These are phyloP conservation scores for Pichia thaimueangensis DNA, from an alignment of 805 yeast genomes.

Conservation along the genomic window DNA sequence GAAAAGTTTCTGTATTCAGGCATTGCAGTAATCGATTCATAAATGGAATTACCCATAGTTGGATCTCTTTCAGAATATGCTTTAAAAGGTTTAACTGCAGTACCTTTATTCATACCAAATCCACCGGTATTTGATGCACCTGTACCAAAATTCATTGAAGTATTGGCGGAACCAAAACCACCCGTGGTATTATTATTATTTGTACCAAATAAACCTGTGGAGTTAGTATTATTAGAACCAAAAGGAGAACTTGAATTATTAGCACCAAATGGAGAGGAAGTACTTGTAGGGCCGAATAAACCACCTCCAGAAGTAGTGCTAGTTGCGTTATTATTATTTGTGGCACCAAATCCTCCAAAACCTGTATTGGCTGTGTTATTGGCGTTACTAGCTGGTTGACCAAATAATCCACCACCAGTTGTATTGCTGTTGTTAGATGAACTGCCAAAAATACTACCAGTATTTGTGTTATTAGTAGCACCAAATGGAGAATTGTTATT, in stretches of 20 bases:
- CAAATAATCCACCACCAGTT: constrained; percentile 17
- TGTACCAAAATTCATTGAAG: constrained; percentile 4
- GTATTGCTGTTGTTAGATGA: constrained; percentile 20
- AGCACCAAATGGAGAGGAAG: constrained; percentile 31
- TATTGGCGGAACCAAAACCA: constrained; percentile 13
- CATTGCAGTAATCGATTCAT: constrained; percentile 78
- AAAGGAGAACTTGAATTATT: constrained; percentile 19
- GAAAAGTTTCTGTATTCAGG: constrained; percentile 81
- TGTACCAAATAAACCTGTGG: constrained; percentile 13
- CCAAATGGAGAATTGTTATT: constrained; percentile 18
- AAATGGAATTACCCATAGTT: constrained; percentile 49
- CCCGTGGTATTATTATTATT: constrained; percentile 3
- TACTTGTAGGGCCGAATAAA: constrained; percentile 24
- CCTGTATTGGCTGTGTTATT: constrained; percentile 17
- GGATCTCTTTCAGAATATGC: constrained; percentile 68
- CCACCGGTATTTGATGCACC: constrained; percentile 19
- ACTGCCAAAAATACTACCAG: constrained; percentile 24
- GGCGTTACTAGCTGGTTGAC: constrained; percentile 19
- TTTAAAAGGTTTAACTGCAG: constrained; percentile 59
- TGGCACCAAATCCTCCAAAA: constrained; percentile 26
- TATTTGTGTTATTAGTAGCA: constrained; percentile 9
- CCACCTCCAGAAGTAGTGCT: constrained; percentile 26
- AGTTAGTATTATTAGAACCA: constrained; percentile 29
- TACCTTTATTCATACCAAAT: constrained; percentile 47
- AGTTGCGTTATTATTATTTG: constrained; percentile 5